Evolutionary conservation across 768 basidiomycete species (phyloP).

Genomic region (Baorangia bicolor): DNA sequence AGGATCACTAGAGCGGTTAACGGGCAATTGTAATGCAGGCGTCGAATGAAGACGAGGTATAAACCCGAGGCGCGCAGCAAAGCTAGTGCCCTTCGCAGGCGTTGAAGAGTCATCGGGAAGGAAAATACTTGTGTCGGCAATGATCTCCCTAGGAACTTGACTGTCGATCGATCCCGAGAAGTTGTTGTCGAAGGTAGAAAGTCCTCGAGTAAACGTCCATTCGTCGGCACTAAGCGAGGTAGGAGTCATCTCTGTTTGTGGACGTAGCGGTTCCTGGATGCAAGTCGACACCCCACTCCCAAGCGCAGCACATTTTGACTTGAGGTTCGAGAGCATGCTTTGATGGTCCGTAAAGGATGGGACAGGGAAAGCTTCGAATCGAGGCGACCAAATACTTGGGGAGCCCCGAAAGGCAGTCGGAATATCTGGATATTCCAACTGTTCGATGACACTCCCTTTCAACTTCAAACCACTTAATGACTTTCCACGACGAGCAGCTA

Average conservation of each 20-base stretch:
- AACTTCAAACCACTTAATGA: conserved; percentile 29
- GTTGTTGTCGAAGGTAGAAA: conserved; percentile 25
- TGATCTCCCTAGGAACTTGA: neutral
- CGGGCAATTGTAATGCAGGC: conserved; percentile 3
- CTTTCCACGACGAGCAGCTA: conserved; percentile 42
- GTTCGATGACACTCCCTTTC: conserved; percentile 18
- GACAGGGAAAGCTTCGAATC: conserved; percentile 17
- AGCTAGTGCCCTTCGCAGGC: neutral
- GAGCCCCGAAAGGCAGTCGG: conserved; percentile 44
- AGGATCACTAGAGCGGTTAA: conserved; percentile 10
- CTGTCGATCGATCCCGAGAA: conserved; percentile 7
- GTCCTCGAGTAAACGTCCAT: conserved; percentile 37
- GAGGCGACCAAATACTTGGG: conserved; percentile 32
- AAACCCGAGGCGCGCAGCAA: neutral
- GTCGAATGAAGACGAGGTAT: neutral
- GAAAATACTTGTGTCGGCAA: conserved; percentile 7
- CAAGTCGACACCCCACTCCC: conserved; percentile 12
- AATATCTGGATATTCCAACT: conserved; percentile 39
- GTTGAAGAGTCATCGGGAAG: conserved; percentile 16
- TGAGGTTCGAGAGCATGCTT: conserved; percentile 38
- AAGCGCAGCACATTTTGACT: conserved; percentile 33
- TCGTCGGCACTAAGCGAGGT: conserved; percentile 31
- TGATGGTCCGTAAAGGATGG: conserved; percentile 30
- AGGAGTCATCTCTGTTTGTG: neutral
- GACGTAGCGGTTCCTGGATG: conserved; percentile 1